phyloP scores from a whole-genome alignment of 352 stramenopile genomes.

The Phytophthora macrochlamydospora region DNA sequence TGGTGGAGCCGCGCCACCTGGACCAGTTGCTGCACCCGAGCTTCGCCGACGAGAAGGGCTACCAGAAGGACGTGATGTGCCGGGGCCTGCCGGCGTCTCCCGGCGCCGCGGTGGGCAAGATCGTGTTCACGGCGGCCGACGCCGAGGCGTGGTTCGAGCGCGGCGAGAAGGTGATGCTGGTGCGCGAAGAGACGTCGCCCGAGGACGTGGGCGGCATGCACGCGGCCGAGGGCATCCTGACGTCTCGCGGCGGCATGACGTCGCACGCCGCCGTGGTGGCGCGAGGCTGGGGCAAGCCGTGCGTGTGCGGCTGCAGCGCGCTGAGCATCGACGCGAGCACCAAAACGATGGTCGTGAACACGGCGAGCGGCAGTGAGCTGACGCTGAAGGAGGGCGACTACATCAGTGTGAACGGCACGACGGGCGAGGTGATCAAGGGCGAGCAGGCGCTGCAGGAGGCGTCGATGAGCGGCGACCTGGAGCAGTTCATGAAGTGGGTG shows the following conservation, averaged over 20 bases:
- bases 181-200: slow-evolving; percentile 25
- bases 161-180: slow-evolving; percentile 26
- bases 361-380: slow-evolving; percentile 13
- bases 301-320: slow-evolving; percentile 26
- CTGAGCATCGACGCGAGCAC: slow-evolving; percentile 22
- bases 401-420: slow-evolving; percentile 30
- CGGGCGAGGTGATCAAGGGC: slow-evolving; percentile 30
- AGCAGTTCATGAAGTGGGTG: slow-evolving; percentile 33
- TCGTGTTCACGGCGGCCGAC: slow-evolving; percentile 25
- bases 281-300: slow-evolving; percentile 24
- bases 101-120: slow-evolving; percentile 27
- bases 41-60: slow-evolving; percentile 25
- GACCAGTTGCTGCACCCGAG: slow-evolving; percentile 26
- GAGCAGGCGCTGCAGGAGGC: slow-evolving; percentile 25
- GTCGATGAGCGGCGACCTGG: slow-evolving; percentile 22
- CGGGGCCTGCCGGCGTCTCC: slow-evolving; percentile 19
- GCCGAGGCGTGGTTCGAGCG: slow-evolving; percentile 21
- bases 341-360: slow-evolving; percentile 25
- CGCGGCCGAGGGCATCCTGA: slow-evolving; percentile 28
- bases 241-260: slow-evolving; percentile 30
- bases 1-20: slow-evolving; percentile 29
- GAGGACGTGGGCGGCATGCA: slow-evolving; percentile 30
- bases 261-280: slow-evolving; percentile 25
- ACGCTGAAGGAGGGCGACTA: slow-evolving; percentile 23
- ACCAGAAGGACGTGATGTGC: slow-evolving; percentile 28